Evolutionary conservation across 1,284 basidiomycete genomes (phyloP).

Genomic region (Ceratobasidium papillatum): DNA sequence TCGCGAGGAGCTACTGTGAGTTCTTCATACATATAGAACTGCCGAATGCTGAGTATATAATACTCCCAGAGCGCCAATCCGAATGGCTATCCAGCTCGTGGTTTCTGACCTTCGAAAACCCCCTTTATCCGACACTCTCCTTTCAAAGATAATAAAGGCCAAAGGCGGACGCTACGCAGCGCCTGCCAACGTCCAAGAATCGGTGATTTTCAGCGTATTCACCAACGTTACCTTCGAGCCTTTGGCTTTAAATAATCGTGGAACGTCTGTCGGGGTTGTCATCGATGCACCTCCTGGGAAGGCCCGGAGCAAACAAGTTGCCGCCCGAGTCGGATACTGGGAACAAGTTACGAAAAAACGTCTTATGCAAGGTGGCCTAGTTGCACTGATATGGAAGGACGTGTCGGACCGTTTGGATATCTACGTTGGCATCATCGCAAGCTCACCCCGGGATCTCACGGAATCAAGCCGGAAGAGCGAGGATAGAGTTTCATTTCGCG

Average conservation of each 20-base stretch:
- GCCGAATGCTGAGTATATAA: not conserved
- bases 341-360: constrained; percentile 61
- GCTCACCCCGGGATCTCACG: constrained; percentile 54
- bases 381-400: constrained; percentile 60
- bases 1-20: constrained; percentile 72
- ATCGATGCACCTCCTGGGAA: constrained; percentile 63
- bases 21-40: constrained; percentile 31
- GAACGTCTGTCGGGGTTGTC: constrained; percentile 57
- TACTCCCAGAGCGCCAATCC: constrained; percentile 59
- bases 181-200: constrained; percentile 54
- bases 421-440: constrained; percentile 61
- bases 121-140: constrained; percentile 41
- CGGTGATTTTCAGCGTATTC: constrained; percentile 66
- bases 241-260: constrained; percentile 57
- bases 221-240: constrained; percentile 58
- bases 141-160: constrained; percentile 42
- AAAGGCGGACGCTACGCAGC: constrained; percentile 48
- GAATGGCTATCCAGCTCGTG: constrained; percentile 60
- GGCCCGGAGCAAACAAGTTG: constrained; percentile 34
- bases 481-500: constrained; percentile 54
- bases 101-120: constrained; percentile 55
- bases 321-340: constrained; percentile 60
- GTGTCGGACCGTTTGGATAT: constrained; percentile 48
- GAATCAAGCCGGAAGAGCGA: constrained; percentile 52
- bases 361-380: constrained; percentile 64